A percentile compares a stretch with the other conserved stretches of the same genome.
Evolutionary conservation across 495 filamentous ascomycete species (phyloP).

Genomic region (Daldinia decipiens): DNA sequence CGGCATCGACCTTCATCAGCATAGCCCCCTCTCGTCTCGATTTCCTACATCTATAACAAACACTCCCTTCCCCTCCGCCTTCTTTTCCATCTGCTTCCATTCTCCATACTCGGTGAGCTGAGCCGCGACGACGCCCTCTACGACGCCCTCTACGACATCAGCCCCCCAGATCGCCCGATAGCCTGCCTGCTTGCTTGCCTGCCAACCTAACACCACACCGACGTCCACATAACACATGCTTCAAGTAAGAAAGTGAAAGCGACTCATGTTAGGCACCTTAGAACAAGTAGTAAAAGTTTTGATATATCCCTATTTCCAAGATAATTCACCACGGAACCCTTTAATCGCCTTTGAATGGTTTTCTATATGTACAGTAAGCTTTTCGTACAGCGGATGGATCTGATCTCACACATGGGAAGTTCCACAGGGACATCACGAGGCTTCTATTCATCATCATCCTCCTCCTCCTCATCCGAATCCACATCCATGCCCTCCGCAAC

Average conservation of each 20-base stretch:
- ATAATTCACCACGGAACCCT: constrained; percentile 29
- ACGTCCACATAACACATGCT: constrained; percentile 9
- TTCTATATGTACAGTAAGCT: constrained; percentile 51
- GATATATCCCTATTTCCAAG: constrained; percentile 27
- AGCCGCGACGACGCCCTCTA: constrained; percentile 19
- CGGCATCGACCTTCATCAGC: constrained; percentile 6
- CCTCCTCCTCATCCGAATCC: constrained; percentile 84
- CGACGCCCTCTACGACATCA: constrained; percentile 16
- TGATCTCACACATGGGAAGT: constrained; percentile 37
- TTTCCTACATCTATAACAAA: constrained; percentile 9
- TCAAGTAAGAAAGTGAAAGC: constrained; percentile 4
- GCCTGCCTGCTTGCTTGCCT: not conserved
- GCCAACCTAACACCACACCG: constrained; percentile 5
- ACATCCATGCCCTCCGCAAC: constrained; percentile 96
- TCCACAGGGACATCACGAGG: constrained; percentile 11
- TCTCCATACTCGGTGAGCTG: not conserved
- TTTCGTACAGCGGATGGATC: constrained; percentile 31
- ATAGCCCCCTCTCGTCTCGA: constrained; percentile 12
- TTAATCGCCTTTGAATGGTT: constrained; percentile 25
- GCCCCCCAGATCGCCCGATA: constrained; percentile 4
- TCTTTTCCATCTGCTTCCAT: constrained; percentile 17
- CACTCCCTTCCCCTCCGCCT: not conserved
- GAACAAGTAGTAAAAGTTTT: constrained; percentile 21
- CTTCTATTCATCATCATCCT: constrained; percentile 58
- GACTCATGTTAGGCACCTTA: not conserved